A percentile compares a stretch with the other conserved stretches of the same genome.
These are phyloP conservation scores for Wickerhamiella alocasiicola DNA, from an alignment of 805 yeast species.

Conservation along the genomic window DNA sequence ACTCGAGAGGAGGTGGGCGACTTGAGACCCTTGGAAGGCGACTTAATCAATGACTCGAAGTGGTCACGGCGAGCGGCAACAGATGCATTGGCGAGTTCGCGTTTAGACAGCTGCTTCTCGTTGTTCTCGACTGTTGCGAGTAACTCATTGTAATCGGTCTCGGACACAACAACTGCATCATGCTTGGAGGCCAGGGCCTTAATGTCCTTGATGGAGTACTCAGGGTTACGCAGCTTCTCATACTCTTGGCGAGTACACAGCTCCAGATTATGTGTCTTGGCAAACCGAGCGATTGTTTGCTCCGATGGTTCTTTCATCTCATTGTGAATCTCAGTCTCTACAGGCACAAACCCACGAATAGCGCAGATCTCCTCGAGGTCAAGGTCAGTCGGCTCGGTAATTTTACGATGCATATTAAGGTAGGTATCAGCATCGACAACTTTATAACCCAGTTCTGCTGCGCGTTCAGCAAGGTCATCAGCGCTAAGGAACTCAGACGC, in stretches of 20 bases:
- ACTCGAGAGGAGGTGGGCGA: constrained; percentile 21
- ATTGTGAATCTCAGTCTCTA: constrained; percentile 26
- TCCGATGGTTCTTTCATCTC: constrained; percentile 10
- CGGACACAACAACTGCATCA: constrained; percentile 6
- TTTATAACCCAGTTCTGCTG: constrained; percentile 11
- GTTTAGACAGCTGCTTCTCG: constrained; percentile 1
- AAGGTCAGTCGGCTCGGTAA: constrained; percentile 25
- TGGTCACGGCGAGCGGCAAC: constrained; percentile 25
- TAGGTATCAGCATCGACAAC: constrained; percentile 21
- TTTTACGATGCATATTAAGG: constrained; percentile 19
- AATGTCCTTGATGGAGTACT: constrained; percentile 16
- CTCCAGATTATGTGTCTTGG: constrained; percentile 13
- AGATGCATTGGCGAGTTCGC: constrained; percentile 12
- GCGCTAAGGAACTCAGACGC: constrained; percentile 7
- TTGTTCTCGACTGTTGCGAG: constrained; percentile 3
- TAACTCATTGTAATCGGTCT: constrained; percentile 12
- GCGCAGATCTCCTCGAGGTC: constrained; percentile 29
- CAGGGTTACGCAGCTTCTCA: constrained; percentile 10
- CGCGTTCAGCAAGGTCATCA: constrained; percentile 14
- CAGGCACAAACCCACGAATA: constrained; percentile 19
- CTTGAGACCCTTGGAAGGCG: constrained; percentile 9
- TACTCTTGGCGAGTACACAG: constrained; percentile 15
- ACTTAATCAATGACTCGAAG: constrained; percentile 23
- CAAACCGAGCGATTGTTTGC: constrained; percentile 9
- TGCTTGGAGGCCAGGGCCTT: constrained; percentile 14